Base-by-base conservation (phyloP, 139 green algal species). In the Chlorella sp. region DNA sequence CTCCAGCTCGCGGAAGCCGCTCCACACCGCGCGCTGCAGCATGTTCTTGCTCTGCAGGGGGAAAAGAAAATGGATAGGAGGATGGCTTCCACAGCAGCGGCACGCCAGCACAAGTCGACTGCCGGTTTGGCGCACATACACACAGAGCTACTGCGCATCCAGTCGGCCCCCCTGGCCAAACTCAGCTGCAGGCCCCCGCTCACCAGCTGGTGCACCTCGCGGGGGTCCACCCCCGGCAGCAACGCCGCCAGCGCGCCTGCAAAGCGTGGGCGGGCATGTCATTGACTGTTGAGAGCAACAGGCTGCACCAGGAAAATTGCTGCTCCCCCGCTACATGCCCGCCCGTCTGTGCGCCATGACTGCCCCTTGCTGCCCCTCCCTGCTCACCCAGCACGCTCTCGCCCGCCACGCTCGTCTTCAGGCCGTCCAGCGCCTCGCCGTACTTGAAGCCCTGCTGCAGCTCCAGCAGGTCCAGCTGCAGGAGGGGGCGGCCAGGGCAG, bases 21-120 rank as follows among this genome's bases (percentile, higher is more conserved):
- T 43, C 77, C 77, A 83, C 36, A 83, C 17, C 22, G 58, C 40
- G 30, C 77, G 77, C 11, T 83, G 77, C 77, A 83, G 40, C 11
- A 30, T 51, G 58, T 38, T 30, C 60, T 62, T 83, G 40, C 22
- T 73, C 77, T 83, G 41, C 77, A 38, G n/a, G 67, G 36, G 34
- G 13, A 46, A 17, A 26, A 73, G 36, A 34, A 30, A 38, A 36
- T 32, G 67, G 1, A 20, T 19, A 32, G 9, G 7, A 20, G 56
- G 56, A 65, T 65, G 56, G 3, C 56, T 24, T 24, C 6, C 13
- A n/a, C 6, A 65, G 56, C 56, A n/a, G 56, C 9, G 56, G 56
- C 13, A n/a, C 30, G 56, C 56, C 56, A 65, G 56, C 7, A 24
- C 9, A 65, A 65, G 56, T 20, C 13, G 13, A 3, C 9, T 65